These are phyloP conservation scores for Shiraia sp. DNA, from an alignment of 2,329 filamentous ascomycete genomes.

Conservation along the genomic window DNA sequence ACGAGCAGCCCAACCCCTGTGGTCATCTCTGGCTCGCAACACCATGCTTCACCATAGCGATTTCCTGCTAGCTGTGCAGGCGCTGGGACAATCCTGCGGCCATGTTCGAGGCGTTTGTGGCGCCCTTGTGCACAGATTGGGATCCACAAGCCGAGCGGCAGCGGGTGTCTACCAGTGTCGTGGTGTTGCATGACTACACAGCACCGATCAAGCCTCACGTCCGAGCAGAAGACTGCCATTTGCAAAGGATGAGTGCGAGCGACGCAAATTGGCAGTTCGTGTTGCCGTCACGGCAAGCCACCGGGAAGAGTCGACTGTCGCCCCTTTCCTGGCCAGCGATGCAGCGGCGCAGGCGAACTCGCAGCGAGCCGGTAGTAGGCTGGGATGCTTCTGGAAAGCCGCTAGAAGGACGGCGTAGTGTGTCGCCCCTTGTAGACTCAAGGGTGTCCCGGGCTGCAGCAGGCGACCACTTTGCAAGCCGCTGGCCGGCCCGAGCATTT, in stretches of 20 bases:
- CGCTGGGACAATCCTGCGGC: constrained; percentile 37
- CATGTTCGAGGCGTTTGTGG: constrained; percentile 39
- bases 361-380: constrained; percentile 10
- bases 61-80: constrained; percentile 28
- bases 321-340: constrained; percentile 1
- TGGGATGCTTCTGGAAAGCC: constrained; percentile 26
- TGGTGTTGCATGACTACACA: constrained; percentile 7
- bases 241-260: too few species aligned
- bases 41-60: constrained; percentile 33
- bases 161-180: constrained; percentile 1
- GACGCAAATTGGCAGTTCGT: too few species aligned
- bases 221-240: background rate
- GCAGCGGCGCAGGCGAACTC: constrained; percentile 6
- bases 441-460: constrained; percentile 20
- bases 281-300: too few species aligned
- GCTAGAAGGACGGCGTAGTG: constrained; percentile 29
- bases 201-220: background rate
- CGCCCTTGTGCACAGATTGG: constrained; percentile 32
- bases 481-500: constrained; percentile 22
- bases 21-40: constrained; percentile 28
- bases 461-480: constrained; percentile 24
- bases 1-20: constrained; percentile 37
- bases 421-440: constrained; percentile 16
- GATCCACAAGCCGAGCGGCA: constrained; percentile 21
- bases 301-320: too few species aligned